Conservation (phyloP, 1,284 basidiomycete species). For the Leccinum fallax region DNA sequence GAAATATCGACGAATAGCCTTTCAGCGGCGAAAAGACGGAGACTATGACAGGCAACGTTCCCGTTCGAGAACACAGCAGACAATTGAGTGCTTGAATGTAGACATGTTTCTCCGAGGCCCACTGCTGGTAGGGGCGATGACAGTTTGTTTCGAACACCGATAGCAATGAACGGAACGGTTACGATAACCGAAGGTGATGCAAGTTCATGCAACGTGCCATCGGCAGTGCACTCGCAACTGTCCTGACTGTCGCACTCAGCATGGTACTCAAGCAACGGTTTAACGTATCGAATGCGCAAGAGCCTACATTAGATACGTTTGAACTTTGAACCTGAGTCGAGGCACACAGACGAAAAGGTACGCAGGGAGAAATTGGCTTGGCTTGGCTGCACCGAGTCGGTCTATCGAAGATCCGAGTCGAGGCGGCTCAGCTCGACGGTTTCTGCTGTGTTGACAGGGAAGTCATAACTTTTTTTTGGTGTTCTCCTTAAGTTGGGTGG, state of each 20-base stretch:
- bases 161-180: conserved; percentile 1
- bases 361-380: neutral
- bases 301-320: conserved; percentile 3
- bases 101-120: neutral
- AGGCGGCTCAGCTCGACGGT: neutral
- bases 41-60: neutral
- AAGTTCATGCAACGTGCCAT: conserved; percentile 2
- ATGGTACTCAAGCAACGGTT: neutral
- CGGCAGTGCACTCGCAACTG: conserved; percentile 1
- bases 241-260: neutral
- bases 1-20: neutral
- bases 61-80: conserved; percentile 3
- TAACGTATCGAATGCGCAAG: neutral
- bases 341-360: neutral
- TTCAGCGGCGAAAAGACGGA: conserved; percentile 11
- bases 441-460: conserved; percentile 8
- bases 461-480: neutral
- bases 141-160: conserved; percentile 7
- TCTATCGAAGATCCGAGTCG: neutral
- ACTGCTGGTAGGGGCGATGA: conserved; percentile 7
- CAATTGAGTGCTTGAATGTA: neutral
- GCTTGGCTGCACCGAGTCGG: neutral
- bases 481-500: conserved; percentile 5
- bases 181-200: neutral
- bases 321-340: neutral